A percentile compares a stretch with the other conserved stretches of the same genome.
Evolutionary conservation across 2,329 filamentous ascomycete genomes (phyloP).

Genomic region (Hypomyces perniciosus): DNA sequence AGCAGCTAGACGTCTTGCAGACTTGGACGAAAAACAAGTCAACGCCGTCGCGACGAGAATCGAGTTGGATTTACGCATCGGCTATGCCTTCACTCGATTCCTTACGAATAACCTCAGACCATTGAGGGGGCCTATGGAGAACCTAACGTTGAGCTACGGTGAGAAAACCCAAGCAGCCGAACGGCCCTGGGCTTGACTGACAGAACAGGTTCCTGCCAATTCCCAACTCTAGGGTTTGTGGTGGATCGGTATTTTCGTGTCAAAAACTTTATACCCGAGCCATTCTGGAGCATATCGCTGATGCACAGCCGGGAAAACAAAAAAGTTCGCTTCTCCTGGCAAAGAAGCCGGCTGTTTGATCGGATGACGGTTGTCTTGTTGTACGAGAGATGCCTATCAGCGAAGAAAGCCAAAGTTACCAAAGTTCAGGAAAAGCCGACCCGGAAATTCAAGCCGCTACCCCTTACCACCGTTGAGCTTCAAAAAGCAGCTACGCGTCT

Average conservation of each 20-base stretch:
- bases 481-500: slow-evolving; percentile 92
- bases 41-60: slow-evolving; percentile 84
- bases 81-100: slow-evolving; percentile 85
- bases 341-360: slow-evolving; percentile 78
- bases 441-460: slow-evolving; percentile 88
- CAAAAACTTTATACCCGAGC: slow-evolving; percentile 85
- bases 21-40: slow-evolving; percentile 79
- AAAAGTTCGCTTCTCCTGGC: slow-evolving; percentile 80
- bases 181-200: slow-evolving; percentile 6
- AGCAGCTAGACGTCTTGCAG: slow-evolving; percentile 70
- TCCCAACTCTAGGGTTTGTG: slow-evolving; percentile 92
- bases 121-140: slow-evolving; percentile 60
- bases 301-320: slow-evolving; percentile 71
- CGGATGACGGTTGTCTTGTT: slow-evolving; percentile 72
- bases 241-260: slow-evolving; percentile 94
- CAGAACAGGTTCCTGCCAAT: slow-evolving; percentile 75
- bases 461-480: slow-evolving; percentile 89
- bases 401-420: slow-evolving; percentile 70
- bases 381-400: slow-evolving; percentile 75
- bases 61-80: slow-evolving; percentile 87
- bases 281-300: slow-evolving; percentile 89
- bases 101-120: slow-evolving; percentile 72
- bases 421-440: slow-evolving; percentile 89
- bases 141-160: slow-evolving; percentile 76
- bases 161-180: slow-evolving; percentile 18